Conservation (phyloP, 371 early-diverging fungal species). For the Vittaforma corneae region DNA sequence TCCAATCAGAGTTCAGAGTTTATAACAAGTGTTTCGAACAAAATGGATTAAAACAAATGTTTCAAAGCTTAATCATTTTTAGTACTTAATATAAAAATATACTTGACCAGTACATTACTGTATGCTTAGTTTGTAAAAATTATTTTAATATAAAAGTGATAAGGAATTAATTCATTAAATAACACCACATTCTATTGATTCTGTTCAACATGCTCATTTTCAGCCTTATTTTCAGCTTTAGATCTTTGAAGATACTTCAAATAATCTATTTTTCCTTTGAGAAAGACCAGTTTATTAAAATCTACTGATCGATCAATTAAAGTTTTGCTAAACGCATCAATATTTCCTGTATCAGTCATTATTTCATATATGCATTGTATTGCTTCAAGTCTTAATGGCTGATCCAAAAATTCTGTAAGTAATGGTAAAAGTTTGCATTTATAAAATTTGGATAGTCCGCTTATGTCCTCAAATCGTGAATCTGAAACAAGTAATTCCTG, state of each 20-base stretch:
- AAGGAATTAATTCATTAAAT: too few relatives aligned
- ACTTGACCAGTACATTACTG: too few relatives aligned
- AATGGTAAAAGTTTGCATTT: slow-evolving; percentile 15
- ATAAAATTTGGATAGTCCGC: neutral
- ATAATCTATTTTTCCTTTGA: slow-evolving; percentile 50
- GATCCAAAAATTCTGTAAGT: slow-evolving; percentile 34
- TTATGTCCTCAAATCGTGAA: slow-evolving; percentile 4
- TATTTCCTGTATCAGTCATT: slow-evolving; percentile 10
- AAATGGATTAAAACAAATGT: too few relatives aligned
- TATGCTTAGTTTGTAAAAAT: too few relatives aligned
- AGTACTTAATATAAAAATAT: too few relatives aligned
- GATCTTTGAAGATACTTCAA: slow-evolving; percentile 6
- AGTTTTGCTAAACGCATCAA: slow-evolving; percentile 3
- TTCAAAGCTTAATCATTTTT: too few relatives aligned
- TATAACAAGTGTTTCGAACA: too few relatives aligned
- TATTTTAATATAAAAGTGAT: too few relatives aligned
- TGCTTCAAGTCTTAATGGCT: slow-evolving; percentile 22
- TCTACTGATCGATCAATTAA: slow-evolving; percentile 30
- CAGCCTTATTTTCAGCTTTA: slow-evolving; percentile 9
- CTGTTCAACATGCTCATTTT: slow-evolving; percentile 2
- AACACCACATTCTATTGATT: too few relatives aligned
- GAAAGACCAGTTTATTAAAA: slow-evolving; percentile 38
- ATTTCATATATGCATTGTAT: slow-evolving; percentile 25
- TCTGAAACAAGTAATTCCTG: neutral
- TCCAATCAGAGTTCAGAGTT: too few relatives aligned